Evolutionary conservation across 2,329 filamentous ascomycete genomes (phyloP), one percentile per base, ranked within the genome.

Genomic region (Thelonectria blattea): DNA sequence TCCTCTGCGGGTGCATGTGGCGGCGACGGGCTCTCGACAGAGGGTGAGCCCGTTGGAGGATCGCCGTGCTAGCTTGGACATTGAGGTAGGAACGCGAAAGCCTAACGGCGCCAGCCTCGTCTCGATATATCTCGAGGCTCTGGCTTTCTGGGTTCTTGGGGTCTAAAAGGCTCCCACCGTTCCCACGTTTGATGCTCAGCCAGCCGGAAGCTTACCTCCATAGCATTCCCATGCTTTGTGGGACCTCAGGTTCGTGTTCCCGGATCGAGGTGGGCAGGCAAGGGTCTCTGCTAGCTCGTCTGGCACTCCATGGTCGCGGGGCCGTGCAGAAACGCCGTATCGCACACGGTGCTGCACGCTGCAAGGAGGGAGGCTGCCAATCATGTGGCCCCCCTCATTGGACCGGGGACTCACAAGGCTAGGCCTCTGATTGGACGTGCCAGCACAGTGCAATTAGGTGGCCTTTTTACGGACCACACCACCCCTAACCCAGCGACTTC

Each of bases 331-430:
- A 59, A 61, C 56, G 37, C 61, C 41, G 61, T 62, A 61, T 63
- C 58, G 60, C 64, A 56, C 45, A 61, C 61, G 52, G 67, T 64
- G 63, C 56, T 63, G 63, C 51, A 50, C 56, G 64, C 61, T 65
- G 58, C 46, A 56, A 39, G 24, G 58, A 62, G 60, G 43, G 41
- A 61, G 9, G 27, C 63, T 64, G 63, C 74, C 73, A 76, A 76
- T 76, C 71, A 74, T 71, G 70, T 74, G 69, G 65, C 67, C 66
- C 64, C 65, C 63, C 61, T 60, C 56, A 53, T 30, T 55, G 64
- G 64, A 60, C 42, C 34, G 24, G 42, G 49, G 45, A 48, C 53
- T 24, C 39, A 39, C 66, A 61, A 64, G 64, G 50, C 62, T 64
- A 60, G 61, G 58, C 58, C 62, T 37, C 48, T 48, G 47, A 64